Conservation (phyloP, 1,139 yeast species). For the Suhomyces chickasaworum region DNA sequence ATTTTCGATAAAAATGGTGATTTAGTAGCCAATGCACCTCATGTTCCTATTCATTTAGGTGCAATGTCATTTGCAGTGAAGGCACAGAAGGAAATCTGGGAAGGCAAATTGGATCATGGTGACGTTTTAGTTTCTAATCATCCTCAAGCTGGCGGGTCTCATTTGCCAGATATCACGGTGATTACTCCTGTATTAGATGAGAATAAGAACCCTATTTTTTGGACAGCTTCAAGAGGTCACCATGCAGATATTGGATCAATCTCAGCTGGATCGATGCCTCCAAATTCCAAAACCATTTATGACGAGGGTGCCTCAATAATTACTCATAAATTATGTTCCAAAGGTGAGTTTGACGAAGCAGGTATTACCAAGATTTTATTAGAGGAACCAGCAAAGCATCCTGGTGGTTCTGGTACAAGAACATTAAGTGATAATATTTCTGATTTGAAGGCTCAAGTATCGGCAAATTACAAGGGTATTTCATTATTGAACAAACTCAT, state of each 20-base stretch:
- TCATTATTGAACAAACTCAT: conserved; percentile 33
- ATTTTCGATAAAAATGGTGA: conserved; percentile 74
- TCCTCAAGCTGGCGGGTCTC: conserved; percentile 81
- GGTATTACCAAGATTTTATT: conserved; percentile 40
- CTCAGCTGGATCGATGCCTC: conserved; percentile 52
- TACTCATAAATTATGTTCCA: conserved; percentile 39
- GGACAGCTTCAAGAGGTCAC: conserved; percentile 52
- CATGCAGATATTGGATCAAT: conserved; percentile 52
- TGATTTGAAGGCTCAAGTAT: conserved; percentile 48
- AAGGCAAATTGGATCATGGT: conserved; percentile 60
- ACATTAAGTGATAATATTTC: conserved; percentile 44
- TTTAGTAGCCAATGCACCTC: conserved; percentile 84
- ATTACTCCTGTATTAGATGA: conserved; percentile 57
- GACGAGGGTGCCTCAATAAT: conserved; percentile 51
- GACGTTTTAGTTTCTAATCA: conserved; percentile 79
- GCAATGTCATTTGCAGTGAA: conserved; percentile 86
- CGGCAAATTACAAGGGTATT: conserved; percentile 48
- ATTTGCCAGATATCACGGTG: conserved; percentile 81
- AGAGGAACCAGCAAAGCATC: conserved; percentile 48
- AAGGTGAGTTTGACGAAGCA: conserved; percentile 44
- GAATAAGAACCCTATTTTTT: conserved; percentile 37
- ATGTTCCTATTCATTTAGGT: conserved; percentile 84
- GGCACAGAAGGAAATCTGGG: conserved; percentile 66
- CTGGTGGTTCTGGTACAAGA: conserved; percentile 50
- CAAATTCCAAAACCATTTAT: conserved; percentile 44